A percentile compares a stretch with the other conserved stretches of the same genome.
These are phyloP conservation scores for Marasmius oreades DNA, from an alignment of 1,284 basidiomycete genomes.

Conservation along the genomic window DNA sequence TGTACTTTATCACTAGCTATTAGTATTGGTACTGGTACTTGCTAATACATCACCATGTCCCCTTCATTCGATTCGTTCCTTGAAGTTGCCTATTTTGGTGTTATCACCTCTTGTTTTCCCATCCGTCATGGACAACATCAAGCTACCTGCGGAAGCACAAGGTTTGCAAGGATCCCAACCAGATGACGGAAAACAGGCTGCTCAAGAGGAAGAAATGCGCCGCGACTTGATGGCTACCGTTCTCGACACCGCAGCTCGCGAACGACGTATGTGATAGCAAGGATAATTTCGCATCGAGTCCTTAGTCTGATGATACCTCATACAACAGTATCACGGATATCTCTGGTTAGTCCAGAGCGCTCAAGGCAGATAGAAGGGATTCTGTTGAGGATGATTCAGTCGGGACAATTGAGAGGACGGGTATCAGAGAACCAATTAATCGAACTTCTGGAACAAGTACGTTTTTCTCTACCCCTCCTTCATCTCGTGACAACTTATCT, in stretches of 20 bases:
- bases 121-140: slow-evolving; percentile 5
- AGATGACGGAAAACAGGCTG: slow-evolving; percentile 55
- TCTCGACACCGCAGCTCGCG: slow-evolving; percentile 83
- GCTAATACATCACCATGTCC: not conserved
- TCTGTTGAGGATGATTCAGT: slow-evolving; percentile 87
- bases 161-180: slow-evolving; percentile 28
- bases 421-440: slow-evolving; percentile 91
- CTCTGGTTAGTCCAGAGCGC: slow-evolving; percentile 87
- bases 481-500: slow-evolving; percentile 1
- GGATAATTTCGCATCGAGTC: slow-evolving; percentile 1
- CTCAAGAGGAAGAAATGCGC: slow-evolving; percentile 72
- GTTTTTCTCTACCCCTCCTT: slow-evolving; percentile 12
- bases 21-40: not conserved
- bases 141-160: slow-evolving; percentile 5
- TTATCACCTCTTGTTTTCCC: not conserved
- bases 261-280: slow-evolving; percentile 69
- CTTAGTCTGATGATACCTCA: slow-evolving; percentile 4
- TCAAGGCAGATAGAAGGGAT: slow-evolving; percentile 85
- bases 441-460: slow-evolving; percentile 88
- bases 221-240: slow-evolving; percentile 85
- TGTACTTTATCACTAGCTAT: not conserved
- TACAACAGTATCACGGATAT: slow-evolving; percentile 79
- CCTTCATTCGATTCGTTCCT: too few relatives aligned
- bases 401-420: slow-evolving; percentile 84
- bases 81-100: not conserved